Conservation (phyloP, 768 basidiomycete species). For the Kwoniella sp. region DNA sequence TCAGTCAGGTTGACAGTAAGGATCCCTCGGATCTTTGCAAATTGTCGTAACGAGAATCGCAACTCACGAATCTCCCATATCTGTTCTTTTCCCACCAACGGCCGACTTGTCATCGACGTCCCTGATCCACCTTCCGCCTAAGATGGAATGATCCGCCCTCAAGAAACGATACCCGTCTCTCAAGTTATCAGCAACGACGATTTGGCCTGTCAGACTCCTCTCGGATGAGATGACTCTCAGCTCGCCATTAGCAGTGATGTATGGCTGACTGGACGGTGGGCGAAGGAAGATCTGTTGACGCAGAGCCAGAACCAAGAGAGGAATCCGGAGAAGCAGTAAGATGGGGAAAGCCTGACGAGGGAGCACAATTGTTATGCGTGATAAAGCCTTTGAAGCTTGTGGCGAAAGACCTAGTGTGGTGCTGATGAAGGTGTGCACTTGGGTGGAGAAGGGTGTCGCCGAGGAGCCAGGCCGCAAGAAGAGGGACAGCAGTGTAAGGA, state of each 20-base stretch:
- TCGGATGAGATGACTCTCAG: slow-evolving; percentile 49
- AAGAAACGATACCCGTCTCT: slow-evolving; percentile 57
- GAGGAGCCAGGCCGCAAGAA: slow-evolving; percentile 27
- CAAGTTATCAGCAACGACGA: slow-evolving; percentile 75
- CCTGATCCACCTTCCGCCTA: slow-evolving; percentile 78
- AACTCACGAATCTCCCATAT: slow-evolving; percentile 61
- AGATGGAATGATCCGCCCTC: slow-evolving; percentile 63
- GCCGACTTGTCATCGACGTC: slow-evolving; percentile 17
- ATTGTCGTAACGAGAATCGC: not conserved
- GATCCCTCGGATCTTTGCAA: not conserved
- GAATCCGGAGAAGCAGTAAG: slow-evolving; percentile 36
- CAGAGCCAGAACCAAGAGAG: slow-evolving; percentile 38
- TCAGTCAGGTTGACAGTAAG: slow-evolving; percentile 58
- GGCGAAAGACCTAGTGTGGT: not conserved
- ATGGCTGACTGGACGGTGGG: slow-evolving; percentile 30
- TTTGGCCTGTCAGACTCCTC: slow-evolving; percentile 67
- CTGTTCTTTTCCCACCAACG: slow-evolving; percentile 57
- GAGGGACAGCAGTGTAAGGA: slow-evolving; percentile 37
- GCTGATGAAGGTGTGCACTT: slow-evolving; percentile 1
- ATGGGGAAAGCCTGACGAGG: slow-evolving; percentile 28
- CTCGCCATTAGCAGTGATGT: slow-evolving; percentile 30
- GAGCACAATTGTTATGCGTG: not conserved
- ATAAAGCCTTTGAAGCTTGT: not conserved
- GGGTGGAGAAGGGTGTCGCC: slow-evolving; percentile 19
- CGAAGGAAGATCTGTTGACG: slow-evolving; percentile 42